These are phyloP conservation scores for Pseudonitzschia delicatissima DNA, from an alignment of 108 stramenopile species.

Conservation along the genomic window DNA sequence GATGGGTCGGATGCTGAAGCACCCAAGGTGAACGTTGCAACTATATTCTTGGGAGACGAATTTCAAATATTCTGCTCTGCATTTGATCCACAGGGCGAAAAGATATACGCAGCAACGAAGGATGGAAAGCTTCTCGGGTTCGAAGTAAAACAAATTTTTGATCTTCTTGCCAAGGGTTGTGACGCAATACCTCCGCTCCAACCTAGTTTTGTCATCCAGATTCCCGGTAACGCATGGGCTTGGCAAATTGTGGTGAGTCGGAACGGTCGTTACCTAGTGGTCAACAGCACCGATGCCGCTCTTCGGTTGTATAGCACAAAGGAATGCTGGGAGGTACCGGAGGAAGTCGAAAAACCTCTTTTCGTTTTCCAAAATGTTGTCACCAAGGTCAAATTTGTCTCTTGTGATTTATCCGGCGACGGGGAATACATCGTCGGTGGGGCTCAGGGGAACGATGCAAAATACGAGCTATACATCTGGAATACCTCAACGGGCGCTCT, in stretches of 20 bases:
- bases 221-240: constrained; percentile 57
- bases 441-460: constrained; percentile 56
- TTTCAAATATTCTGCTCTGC: constrained; percentile 49
- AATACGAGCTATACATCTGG: constrained; percentile 69
- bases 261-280: constrained; percentile 55
- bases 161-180: constrained; percentile 4
- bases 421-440: constrained; percentile 80
- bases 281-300: constrained; percentile 72
- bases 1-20: not conserved
- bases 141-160: constrained; percentile 29
- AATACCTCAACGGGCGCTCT: constrained; percentile 68
- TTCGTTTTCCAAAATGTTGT: constrained; percentile 71
- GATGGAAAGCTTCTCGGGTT: constrained; percentile 57
- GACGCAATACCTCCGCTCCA: constrained; percentile 16
- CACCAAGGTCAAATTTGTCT: constrained; percentile 63
- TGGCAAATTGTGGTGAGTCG: constrained; percentile 62
- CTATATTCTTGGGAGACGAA: constrained; percentile 22
- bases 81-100: constrained; percentile 59
- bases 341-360: constrained; percentile 37
- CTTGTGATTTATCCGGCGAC: constrained; percentile 73
- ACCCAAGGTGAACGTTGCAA: constrained; percentile 21
- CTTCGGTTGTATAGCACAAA: constrained; percentile 61
- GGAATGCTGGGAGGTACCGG: constrained; percentile 42
- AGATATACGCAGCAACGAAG: constrained; percentile 66
- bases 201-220: constrained; percentile 37